Base-by-base conservation (phyloP, 257 asterid genomes). In the Thymus quinquecostatus region DNA sequence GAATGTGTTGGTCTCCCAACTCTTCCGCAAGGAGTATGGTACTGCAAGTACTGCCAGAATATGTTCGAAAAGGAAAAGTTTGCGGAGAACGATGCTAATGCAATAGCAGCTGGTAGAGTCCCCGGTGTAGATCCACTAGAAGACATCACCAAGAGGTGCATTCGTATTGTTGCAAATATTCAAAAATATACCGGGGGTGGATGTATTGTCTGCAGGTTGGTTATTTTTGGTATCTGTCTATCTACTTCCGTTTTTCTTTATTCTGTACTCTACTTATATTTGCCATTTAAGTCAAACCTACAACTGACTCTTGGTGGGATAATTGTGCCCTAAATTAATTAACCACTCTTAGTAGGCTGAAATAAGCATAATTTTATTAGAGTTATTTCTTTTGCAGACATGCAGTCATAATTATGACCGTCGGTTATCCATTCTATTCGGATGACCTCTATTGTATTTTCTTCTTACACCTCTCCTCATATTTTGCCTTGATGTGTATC, bases 31-130 rank as follows among this genome's bases (percentile, higher is more conserved):
- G 99, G 83, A 62, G 75, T 78, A 72, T 92, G 98, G 98, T 86
- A 77, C 55, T 95, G 97, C 78, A 85, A 86, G 74, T 80, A 84
- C 57, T 95, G 99, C 68, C 78, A 66, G 72, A 80, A 71, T 73
- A 86, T 85, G 89, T 80, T 85, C 40, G 85, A 78, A 63, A 87
- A 69, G 82, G 92, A 84, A 76, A 81, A 82, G 59, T 81, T 66
- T 75, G 90, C 88, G 0, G 90, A 84, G 81, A 73, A 6, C 29
- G 82, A 83, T 68, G 87, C 80, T 34, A 92, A 95, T 81, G 98
- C 98, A 48, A 71, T 86, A 47, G 99, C 98, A 71, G 98, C 98
- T 79, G 99, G 99, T 65, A 79, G 97, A 78, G 84, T 87, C 60
- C 88, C 90, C 54, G 99, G 97, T 27, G 73, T 71, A 73, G 91